Conservation (phyloP, 352 stramenopile genomes). For the Hyaloperonospora arabidopsidis region DNA sequence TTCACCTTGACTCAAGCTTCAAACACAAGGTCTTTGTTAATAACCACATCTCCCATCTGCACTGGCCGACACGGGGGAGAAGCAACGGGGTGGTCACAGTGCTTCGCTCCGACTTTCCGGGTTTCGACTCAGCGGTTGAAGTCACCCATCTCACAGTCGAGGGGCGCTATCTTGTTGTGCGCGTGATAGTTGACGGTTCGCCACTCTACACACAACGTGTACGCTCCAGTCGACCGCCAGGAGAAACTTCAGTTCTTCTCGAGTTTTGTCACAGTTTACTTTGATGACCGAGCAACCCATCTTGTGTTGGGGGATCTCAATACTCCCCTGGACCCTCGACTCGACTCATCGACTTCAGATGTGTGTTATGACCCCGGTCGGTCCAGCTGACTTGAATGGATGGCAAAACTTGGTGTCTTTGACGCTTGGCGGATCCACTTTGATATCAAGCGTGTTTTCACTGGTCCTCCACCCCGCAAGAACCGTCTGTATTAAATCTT, state of each 20-base stretch:
- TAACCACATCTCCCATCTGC: background rate
- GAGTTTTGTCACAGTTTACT: background rate
- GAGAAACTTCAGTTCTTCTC: conserved; percentile 7
- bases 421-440: conserved; percentile 1
- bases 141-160: background rate
- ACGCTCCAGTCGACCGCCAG: background rate
- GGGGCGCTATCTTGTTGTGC: background rate
- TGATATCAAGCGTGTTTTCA: background rate
- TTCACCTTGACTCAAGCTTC: background rate
- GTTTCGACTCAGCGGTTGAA: background rate
- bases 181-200: background rate
- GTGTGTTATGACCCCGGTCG: background rate
- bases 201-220: background rate
- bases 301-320: conserved; percentile 1
- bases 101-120: background rate
- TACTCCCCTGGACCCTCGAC: background rate
- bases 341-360: no score
- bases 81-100: background rate
- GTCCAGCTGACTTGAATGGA: background rate
- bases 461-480: background rate
- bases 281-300: background rate
- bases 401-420: background rate
- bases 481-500: conserved; percentile 2
- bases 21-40: background rate
- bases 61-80: background rate